Percentiles rank a stretch among this genome's conserved stretches.
Conservation (phyloP, 495 filamentous ascomycete genomes). For the Saxispiralis lemnorum region DNA sequence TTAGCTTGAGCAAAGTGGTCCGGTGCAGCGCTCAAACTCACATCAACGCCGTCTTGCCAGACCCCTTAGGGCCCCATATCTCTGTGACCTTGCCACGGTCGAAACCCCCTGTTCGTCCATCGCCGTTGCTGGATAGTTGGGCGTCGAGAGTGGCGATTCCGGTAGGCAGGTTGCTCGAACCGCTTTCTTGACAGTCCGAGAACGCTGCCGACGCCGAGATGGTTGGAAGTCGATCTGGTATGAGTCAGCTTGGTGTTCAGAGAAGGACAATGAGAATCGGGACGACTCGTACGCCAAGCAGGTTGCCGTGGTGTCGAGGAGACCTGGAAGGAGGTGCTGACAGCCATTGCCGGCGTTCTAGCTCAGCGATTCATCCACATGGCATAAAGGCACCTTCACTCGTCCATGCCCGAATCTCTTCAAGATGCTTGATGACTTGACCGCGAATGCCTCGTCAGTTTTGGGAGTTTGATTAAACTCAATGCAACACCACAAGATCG, state of each 20-base stretch:
- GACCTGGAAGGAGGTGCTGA: too few species aligned
- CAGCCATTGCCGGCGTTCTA: too few species aligned
- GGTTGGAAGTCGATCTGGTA: constrained; percentile 59
- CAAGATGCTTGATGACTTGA: too few species aligned
- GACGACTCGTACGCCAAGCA: neutral
- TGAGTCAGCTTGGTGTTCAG: constrained; percentile 1
- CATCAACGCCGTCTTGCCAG: constrained; percentile 62
- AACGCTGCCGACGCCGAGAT: constrained; percentile 76
- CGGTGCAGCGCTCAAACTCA: constrained; percentile 2
- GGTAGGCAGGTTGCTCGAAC: constrained; percentile 42
- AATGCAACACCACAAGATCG: too few species aligned
- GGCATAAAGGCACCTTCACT: too few species aligned
- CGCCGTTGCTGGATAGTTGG: constrained; percentile 14
- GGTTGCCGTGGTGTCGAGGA: neutral
- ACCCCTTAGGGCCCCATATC: constrained; percentile 73
- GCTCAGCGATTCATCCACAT: too few species aligned
- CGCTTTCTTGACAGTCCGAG: constrained; percentile 37
- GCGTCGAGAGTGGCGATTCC: constrained; percentile 39
- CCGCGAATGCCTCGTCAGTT: too few species aligned
- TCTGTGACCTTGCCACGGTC: constrained; percentile 68
- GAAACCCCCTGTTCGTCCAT: constrained; percentile 32
- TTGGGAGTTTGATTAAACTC: too few species aligned
- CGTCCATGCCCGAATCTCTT: too few species aligned
- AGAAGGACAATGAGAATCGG: neutral
- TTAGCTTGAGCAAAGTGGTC: neutral